Evolutionary conservation across 306 rosid genomes (phyloP), one percentile per base, ranked within the genome.

Genomic region (Comarum palustre): DNA sequence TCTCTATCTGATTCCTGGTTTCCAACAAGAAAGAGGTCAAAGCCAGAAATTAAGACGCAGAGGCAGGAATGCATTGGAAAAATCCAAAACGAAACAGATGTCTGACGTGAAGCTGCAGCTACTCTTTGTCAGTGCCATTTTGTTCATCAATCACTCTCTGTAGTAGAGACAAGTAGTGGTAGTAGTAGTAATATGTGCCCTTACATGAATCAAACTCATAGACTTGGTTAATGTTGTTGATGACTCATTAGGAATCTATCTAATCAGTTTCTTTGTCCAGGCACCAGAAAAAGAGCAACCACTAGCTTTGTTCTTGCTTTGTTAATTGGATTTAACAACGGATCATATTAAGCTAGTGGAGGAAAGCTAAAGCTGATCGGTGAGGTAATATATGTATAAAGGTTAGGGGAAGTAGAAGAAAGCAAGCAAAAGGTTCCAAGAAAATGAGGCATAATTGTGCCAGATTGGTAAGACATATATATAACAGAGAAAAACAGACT

Each of bases 1-100:
- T 29, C 65, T 59, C 39, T 8, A 61, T 17, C 43, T 61, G 67
- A 17, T 61, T 61, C 67, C 67, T 61, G 24, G 2, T 61, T 61
- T 61, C 67, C 67, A 61, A 61, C 67, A 61, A 12, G 32, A 29
- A 34, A 61, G 67, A 61, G 65, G 67, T 61, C 67, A 61, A 61
- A 61, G 43, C 22, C 43, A 61, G 67, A 61, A 32, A 32, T 16
- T 61, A 61, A 17, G 20, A 32, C 24, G 13, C 8, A 8, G 24
- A 32, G 45, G 19, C 43, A 31, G 67, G 16, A 17, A 32, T 16
- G 43, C 43, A 61, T 61, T 61, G 66, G 66, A 17, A 32, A 61
- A 61, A 32, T 61, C 43, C 43, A 32, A 61, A 61, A 7, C 25
- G 45, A 32, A 31, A 61, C 67, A 61, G 67, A 32, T 61, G 24